Evolutionary conservation across 2,329 filamentous ascomycete genomes (phyloP).

Genomic region (Apiospora pterosperma): DNA sequence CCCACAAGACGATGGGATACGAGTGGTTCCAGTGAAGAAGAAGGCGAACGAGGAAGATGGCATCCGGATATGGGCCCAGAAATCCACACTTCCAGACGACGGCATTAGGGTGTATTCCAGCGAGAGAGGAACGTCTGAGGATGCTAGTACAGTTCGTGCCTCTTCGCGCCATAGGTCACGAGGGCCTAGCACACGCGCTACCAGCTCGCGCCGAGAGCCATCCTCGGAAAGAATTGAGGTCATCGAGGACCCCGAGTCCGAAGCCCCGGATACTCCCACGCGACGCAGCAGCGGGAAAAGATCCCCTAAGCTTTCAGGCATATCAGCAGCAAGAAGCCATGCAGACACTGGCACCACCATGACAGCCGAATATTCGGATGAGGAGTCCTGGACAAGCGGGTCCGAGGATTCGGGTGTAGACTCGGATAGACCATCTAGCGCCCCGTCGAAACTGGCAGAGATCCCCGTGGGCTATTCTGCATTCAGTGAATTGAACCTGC

Average conservation of each 20-base stretch:
- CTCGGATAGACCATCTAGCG: constrained; percentile 35
- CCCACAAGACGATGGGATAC: constrained; percentile 26
- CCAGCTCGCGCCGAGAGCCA: constrained; percentile 17
- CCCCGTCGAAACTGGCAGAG: constrained; percentile 52
- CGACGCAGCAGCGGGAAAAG: constrained; percentile 29
- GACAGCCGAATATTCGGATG: constrained; percentile 29
- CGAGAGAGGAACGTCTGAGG: constrained; percentile 17
- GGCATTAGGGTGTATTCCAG: constrained; percentile 30
- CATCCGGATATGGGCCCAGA: constrained; percentile 22
- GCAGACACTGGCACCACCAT: constrained; percentile 23
- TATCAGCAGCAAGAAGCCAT: constrained; percentile 13
- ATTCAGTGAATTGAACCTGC: constrained; percentile 62
- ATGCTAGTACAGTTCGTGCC: constrained; percentile 24
- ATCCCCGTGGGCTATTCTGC: constrained; percentile 63
- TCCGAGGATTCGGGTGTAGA: constrained; percentile 31
- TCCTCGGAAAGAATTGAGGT: constrained; percentile 28
- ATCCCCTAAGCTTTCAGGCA: constrained; percentile 18
- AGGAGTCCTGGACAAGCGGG: constrained; percentile 27
- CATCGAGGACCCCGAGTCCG: constrained; percentile 33
- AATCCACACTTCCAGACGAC: constrained; percentile 26
- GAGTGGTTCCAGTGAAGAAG: constrained; percentile 10
- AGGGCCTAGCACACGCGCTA: constrained; percentile 17
- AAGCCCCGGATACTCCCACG: constrained; percentile 34
- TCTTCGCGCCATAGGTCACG: constrained; percentile 25
- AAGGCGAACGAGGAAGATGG: constrained; percentile 23